phyloP scores from a whole-genome alignment of 129 eudicot genomes.

The sunflower (Helianthus annuus) region DNA sequence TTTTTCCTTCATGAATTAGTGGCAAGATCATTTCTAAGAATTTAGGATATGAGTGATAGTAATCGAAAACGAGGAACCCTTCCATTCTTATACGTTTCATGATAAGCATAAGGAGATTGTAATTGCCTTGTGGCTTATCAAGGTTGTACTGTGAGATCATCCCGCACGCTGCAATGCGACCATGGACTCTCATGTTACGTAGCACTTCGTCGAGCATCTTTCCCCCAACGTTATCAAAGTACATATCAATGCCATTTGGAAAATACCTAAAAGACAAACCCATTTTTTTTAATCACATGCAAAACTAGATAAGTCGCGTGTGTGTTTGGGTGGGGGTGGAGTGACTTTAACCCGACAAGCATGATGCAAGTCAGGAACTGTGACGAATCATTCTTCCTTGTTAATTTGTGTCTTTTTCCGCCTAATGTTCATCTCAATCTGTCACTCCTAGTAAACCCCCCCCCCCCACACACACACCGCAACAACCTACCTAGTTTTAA shows the following conservation, averaged over 20 bases:
- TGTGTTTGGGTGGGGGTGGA: too few species aligned
- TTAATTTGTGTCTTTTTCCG: too few species aligned
- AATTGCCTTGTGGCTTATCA: conserved; percentile 40
- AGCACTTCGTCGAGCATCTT: conserved; percentile 64
- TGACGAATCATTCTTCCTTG: too few species aligned
- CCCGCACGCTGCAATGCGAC: conserved; percentile 56
- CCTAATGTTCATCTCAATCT: too few species aligned
- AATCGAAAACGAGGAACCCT: conserved; percentile 40
- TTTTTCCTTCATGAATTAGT: conserved; percentile 39
- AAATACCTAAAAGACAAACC: conserved; percentile 38
- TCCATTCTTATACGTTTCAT: conserved; percentile 39
- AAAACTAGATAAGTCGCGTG: too few species aligned
- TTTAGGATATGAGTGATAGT: conserved; percentile 46
- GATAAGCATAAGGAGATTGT: conserved; percentile 26
- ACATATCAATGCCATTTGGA: conserved; percentile 58
- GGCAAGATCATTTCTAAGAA: conserved; percentile 46
- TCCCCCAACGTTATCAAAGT: conserved; percentile 66
- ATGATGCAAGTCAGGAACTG: too few species aligned
- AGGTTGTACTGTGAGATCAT: conserved; percentile 65
- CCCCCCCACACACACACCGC: too few species aligned
- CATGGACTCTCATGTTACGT: conserved; percentile 45
- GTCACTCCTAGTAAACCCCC: too few species aligned
- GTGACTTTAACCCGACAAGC: too few species aligned
- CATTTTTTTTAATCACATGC: not conserved
- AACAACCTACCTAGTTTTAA: not conserved